Evolutionary conservation across 192 early-diverging fungal genomes (phyloP), one percentile per base, ranked within the genome.

Genomic region (Backusella morwellensis): DNA sequence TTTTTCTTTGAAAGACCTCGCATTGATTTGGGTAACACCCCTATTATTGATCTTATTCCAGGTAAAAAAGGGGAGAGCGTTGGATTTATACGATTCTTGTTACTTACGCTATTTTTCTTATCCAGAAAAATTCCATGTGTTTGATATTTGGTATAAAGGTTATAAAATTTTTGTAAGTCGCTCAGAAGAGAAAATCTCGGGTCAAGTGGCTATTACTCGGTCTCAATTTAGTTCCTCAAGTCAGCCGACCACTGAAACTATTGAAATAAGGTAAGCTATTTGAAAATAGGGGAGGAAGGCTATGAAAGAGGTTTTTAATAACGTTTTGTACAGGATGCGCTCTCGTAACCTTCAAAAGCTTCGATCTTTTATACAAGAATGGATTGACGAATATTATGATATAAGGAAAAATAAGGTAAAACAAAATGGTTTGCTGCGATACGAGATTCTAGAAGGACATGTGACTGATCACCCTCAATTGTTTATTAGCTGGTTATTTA

Each of bases 351-450:
- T 70, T 11, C 15, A 35, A 26, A 32, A 52, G 26, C 44, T 77
- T 5, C 42, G 42, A 44, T 21, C 38, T n/a, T 77, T 75, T 35
- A 42, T 80, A 36, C 73, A 80, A 36, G 78, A 80, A 17, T 80
- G 78, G 78, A 54, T 75, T 26, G 41, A 75, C 29, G n/a, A 71
- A 7, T 59, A 80, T 36, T 68, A 80, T 34, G 34, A 72, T 26
- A 75, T 72, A 26, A 80, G 68, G 44, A 54, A 75, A 35, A 74
- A 74, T 21, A 80, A 75, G 78, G 78, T 79, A 79, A 50, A 7
- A 50, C 15, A 50, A n/a, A 50, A 14, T 44, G 15, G 52, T 21
- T 50, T 15, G 73, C 5, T 40, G 40, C 32, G 36, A 41, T 15
- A n/a, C 41, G 47, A 17, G 19, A 17, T 36, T n/a, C 7, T n/a